Evolutionary conservation across 108 stramenopile genomes (phyloP).

Genomic region (Parietichytrium sp.): DNA sequence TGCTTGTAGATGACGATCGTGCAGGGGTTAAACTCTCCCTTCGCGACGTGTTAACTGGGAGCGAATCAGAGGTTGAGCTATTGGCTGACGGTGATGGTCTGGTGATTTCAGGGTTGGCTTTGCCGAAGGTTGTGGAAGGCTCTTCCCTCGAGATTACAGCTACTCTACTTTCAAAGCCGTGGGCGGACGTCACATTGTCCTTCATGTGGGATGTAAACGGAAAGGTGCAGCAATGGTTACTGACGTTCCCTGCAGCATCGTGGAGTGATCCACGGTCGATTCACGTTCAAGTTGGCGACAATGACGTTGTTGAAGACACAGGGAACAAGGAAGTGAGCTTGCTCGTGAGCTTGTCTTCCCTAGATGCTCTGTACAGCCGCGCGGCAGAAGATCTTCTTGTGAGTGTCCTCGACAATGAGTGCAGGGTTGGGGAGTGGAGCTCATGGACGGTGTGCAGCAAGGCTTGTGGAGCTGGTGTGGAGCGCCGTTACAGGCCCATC

Average conservation of each 20-base stretch:
- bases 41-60: no score
- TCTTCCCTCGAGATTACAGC: neutral
- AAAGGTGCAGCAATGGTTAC: neutral
- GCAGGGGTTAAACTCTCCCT: neutral
- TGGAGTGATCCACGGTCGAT: neutral
- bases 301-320: neutral
- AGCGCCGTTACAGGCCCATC: neutral
- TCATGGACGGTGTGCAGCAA: neutral
- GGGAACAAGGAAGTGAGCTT: neutral
- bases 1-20: neutral
- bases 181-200: neutral
- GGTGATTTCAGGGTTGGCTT: no score
- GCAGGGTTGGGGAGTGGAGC: constrained; percentile 3
- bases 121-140: constrained; percentile 3
- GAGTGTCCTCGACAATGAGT: neutral
- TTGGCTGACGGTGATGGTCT: neutral
- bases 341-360: neutral
- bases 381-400: neutral
- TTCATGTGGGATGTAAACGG: neutral
- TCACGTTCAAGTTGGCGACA: neutral
- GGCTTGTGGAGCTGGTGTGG: constrained; percentile 6
- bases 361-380: neutral
- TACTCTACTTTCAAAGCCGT: neutral
- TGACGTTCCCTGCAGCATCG: neutral
- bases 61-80: neutral